A percentile compares a stretch with the other conserved stretches of the same genome.
phyloP scores from a whole-genome alignment of 2,329 filamentous ascomycete species.

The Simplicillium aogashimaense region DNA sequence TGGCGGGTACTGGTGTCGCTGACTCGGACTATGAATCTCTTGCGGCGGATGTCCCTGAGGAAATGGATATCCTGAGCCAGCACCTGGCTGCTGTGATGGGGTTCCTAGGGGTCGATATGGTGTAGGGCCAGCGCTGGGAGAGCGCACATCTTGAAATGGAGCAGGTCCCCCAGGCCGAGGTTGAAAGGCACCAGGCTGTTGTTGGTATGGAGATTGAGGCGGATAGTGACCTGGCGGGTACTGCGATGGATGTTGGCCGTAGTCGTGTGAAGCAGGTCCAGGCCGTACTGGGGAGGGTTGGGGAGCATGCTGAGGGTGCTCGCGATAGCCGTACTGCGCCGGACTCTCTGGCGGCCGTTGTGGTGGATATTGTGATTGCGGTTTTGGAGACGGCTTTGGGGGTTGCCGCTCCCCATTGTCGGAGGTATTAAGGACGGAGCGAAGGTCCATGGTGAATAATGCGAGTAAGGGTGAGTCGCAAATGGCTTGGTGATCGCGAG shows the following conservation, averaged over 20 bases:
- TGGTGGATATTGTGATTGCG: not conserved
- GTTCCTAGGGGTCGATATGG: not conserved
- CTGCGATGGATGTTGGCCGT: not conserved
- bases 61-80: not conserved
- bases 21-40: slow-evolving; percentile 37
- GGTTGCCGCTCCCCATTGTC: slow-evolving; percentile 31
- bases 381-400: slow-evolving; percentile 18
- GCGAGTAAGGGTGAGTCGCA: slow-evolving; percentile 7
- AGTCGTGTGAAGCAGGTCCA: too few species aligned
- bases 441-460: slow-evolving; percentile 35
- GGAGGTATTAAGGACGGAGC: slow-evolving; percentile 43
- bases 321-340: not conserved
- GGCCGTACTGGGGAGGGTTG: not conserved
- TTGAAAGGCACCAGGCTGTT: slow-evolving; percentile 5
- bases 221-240: slow-evolving; percentile 1
- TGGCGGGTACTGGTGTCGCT: slow-evolving; percentile 42
- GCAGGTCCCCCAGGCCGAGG: not conserved
- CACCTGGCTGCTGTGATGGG: not conserved
- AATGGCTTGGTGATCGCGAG: slow-evolving; percentile 14
- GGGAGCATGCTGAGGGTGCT: not conserved
- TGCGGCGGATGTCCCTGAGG: slow-evolving; percentile 24
- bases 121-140: not conserved
- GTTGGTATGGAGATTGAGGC: slow-evolving; percentile 7
- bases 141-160: not conserved
- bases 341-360: not conserved